Conservation (phyloP, 495 filamentous ascomycete species). For the Terfezia claveryi region DNA sequence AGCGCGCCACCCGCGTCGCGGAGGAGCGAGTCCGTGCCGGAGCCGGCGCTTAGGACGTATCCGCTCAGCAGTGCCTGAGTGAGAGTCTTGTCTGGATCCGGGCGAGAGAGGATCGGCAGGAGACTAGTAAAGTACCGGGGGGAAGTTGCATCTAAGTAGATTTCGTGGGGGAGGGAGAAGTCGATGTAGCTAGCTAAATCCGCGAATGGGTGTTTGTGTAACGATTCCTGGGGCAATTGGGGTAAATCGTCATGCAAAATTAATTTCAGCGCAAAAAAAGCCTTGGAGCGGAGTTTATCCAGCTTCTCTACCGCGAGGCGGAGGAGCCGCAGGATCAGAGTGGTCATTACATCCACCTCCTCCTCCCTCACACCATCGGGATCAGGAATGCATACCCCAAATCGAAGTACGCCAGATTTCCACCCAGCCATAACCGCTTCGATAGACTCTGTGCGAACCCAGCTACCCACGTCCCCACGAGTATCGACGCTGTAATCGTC, state of each 20-base stretch:
- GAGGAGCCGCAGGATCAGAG: constrained; percentile 25
- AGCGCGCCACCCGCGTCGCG: constrained; percentile 52
- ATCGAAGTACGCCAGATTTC: constrained; percentile 8
- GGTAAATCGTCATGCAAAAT: constrained; percentile 9
- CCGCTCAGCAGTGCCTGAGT: constrained; percentile 38
- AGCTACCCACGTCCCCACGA: constrained; percentile 71
- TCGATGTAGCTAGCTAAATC: not conserved
- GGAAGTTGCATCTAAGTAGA: constrained; percentile 24
- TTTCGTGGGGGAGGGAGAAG: constrained; percentile 16
- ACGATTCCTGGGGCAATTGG: constrained; percentile 11
- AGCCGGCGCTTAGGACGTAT: constrained; percentile 59
- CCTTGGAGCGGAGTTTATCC: constrained; percentile 59
- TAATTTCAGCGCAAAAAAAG: constrained; percentile 26
- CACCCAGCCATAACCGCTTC: constrained; percentile 25
- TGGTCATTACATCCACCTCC: constrained; percentile 1
- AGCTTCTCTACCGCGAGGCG: constrained; percentile 68
- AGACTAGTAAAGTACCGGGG: constrained; percentile 29
- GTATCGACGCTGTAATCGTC: constrained; percentile 79
- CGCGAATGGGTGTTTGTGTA: not conserved
- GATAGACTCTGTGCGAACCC: constrained; percentile 57
- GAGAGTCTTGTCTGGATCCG: constrained; percentile 1
- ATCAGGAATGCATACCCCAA: not conserved
- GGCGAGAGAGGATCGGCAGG: constrained; percentile 22
- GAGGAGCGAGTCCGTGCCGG: constrained; percentile 62
- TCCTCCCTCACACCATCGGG: not conserved